Evolutionary conservation across 805 yeast genomes (phyloP).

Genomic region (Wickerhamomyces bovis): DNA sequence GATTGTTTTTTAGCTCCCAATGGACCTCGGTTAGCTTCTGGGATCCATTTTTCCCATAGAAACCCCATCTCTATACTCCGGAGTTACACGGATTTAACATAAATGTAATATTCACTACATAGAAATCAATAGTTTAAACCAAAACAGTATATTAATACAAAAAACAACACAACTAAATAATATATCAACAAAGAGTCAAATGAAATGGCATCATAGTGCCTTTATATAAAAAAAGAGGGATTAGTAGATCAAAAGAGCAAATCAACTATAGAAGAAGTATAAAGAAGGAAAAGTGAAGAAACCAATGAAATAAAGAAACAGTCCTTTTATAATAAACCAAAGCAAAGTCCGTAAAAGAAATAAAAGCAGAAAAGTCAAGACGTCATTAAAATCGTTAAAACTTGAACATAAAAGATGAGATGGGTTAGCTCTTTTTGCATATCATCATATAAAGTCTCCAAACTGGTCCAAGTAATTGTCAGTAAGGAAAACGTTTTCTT

Average conservation of each 20-base stretch:
- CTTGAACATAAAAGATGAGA: background rate
- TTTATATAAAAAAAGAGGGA: background rate
- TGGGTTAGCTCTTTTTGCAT: too few species aligned
- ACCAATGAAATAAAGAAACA: too few species aligned
- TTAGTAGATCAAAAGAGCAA: background rate
- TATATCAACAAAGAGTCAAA: background rate
- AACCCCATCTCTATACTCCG: too few species aligned
- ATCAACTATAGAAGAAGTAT: background rate
- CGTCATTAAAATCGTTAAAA: background rate
- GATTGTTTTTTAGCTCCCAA: too few species aligned
- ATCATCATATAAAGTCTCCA: background rate
- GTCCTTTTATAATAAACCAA: too few species aligned
- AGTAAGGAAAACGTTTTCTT: background rate
- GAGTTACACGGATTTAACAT: background rate
- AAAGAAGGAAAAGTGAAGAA: background rate
- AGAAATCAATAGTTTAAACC: too few species aligned
- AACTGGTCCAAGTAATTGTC: background rate
- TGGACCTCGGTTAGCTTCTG: too few species aligned
- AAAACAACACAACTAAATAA: too few species aligned
- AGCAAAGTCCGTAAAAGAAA: too few species aligned
- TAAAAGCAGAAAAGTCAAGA: background rate
- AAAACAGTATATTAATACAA: too few species aligned
- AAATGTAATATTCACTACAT: too few species aligned
- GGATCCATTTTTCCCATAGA: too few species aligned
- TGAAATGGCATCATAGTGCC: background rate